Evolutionary conservation across 2,329 filamentous ascomycete species (phyloP).

Genomic region (Epichloe coenophiala): DNA sequence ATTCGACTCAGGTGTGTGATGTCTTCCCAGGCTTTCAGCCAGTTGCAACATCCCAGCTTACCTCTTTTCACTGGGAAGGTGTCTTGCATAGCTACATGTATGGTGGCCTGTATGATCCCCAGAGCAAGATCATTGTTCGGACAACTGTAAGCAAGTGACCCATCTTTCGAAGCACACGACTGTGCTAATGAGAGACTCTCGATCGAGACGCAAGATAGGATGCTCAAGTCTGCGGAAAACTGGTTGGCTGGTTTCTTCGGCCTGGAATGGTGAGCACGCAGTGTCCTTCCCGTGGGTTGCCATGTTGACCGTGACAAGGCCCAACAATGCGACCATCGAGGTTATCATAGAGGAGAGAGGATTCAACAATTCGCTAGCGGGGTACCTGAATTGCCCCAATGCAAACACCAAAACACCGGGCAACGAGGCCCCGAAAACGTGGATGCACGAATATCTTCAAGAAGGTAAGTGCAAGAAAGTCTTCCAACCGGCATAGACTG

Average conservation of each 20-base stretch:
- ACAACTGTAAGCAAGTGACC: conserved; percentile 37
- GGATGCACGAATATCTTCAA: conserved; percentile 50
- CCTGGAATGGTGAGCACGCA: conserved; percentile 41
- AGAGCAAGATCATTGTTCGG: conserved; percentile 58
- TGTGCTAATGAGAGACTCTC: conserved; percentile 6
- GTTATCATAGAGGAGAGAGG: conserved; percentile 50
- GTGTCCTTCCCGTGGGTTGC: not conserved
- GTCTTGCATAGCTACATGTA: conserved; percentile 63
- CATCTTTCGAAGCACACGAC: not conserved
- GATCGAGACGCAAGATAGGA: conserved; percentile 53
- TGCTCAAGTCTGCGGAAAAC: conserved; percentile 65
- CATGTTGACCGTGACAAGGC: conserved; percentile 23
- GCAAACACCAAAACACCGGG: conserved; percentile 38
- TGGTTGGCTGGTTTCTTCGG: conserved; percentile 72
- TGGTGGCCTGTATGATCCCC: conserved; percentile 55
- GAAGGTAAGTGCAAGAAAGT: conserved; percentile 27
- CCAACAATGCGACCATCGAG: conserved; percentile 57
- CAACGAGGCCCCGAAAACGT: conserved; percentile 39
- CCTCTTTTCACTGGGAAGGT: conserved; percentile 23
- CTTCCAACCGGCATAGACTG: too few relatives aligned
- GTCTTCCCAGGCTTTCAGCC: not conserved
- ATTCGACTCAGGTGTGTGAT: conserved; percentile 42
- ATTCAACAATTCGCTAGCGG: conserved; percentile 60
- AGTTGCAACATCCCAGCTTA: not conserved
- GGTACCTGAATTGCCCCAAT: conserved; percentile 54